Conservation (phyloP, 2,329 filamentous ascomycete species). For the Alternaria postmessia region DNA sequence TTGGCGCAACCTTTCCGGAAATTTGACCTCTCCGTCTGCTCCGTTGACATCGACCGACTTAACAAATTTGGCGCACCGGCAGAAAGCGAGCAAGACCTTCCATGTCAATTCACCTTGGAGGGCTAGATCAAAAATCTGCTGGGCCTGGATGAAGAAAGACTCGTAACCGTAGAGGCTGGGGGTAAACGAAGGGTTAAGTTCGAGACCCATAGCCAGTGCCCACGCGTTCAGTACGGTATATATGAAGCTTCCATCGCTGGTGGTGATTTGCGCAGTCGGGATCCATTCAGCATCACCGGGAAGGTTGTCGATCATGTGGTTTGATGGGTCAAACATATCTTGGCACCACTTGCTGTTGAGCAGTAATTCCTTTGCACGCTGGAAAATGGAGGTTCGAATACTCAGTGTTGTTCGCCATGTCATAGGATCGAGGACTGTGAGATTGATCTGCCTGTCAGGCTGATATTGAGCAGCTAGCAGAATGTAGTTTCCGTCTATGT, state of each 20-base stretch:
- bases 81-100: constrained; percentile 21
- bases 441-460: constrained; percentile 3
- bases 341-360: constrained; percentile 2
- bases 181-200: constrained; percentile 12
- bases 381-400: constrained; percentile 1
- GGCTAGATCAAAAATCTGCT: constrained; percentile 15
- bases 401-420: constrained; percentile 5
- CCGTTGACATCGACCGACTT: neutral
- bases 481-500: neutral
- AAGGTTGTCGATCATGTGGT: neutral
- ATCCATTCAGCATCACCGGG: constrained; percentile 8
- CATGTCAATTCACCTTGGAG: constrained; percentile 14
- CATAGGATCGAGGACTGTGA: constrained; percentile 17
- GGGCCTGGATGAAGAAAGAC: constrained; percentile 12
- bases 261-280: constrained; percentile 7
- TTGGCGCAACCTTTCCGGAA: constrained; percentile 2
- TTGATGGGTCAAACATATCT: neutral
- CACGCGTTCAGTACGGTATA: constrained; percentile 28
- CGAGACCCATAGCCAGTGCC: constrained; percentile 28
- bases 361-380: neutral
- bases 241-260: neutral
- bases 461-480: constrained; percentile 6
- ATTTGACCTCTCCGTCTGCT: neutral
- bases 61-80: constrained; percentile 13
- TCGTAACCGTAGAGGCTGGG: neutral